A percentile compares a stretch with the other conserved stretches of the same genome.
These are phyloP conservation scores for Trypanosoma vivax DNA, from an alignment of 208 protist genomes.

Conservation along the genomic window DNA sequence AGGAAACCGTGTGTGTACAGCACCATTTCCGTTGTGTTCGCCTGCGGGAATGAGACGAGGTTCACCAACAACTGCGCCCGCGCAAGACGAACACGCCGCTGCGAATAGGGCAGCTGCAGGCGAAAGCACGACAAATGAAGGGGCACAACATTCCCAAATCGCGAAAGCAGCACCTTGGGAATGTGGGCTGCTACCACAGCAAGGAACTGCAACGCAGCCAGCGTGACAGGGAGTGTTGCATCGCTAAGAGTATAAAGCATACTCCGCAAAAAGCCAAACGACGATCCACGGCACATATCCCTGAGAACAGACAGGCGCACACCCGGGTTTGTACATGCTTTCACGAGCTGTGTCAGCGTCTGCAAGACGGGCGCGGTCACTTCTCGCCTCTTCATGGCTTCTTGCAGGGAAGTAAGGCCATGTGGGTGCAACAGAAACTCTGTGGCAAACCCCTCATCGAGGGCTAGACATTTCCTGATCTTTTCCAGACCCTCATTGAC, in stretches of 20 bases:
- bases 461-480: slow-evolving; percentile 35
- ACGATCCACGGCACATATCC: slow-evolving; percentile 59
- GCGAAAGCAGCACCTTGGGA: slow-evolving; percentile 60
- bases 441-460: slow-evolving; percentile 38
- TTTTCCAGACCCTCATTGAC: slow-evolving; percentile 73
- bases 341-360: slow-evolving; percentile 41
- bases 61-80: slow-evolving; percentile 63
- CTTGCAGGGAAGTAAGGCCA: slow-evolving; percentile 51
- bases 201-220: slow-evolving; percentile 63
- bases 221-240: slow-evolving; percentile 26
- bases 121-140: slow-evolving; percentile 69
- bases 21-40: slow-evolving; percentile 36
- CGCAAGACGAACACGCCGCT: slow-evolving; percentile 60
- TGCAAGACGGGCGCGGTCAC: slow-evolving; percentile 36
- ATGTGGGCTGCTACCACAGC: slow-evolving; percentile 38
- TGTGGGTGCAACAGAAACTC: slow-evolving; percentile 54
- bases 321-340: slow-evolving; percentile 18
- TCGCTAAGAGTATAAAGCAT: slow-evolving; percentile 49
- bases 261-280: slow-evolving; percentile 38
- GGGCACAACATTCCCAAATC: slow-evolving; percentile 62
- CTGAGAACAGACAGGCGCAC: slow-evolving; percentile 35
- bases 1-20: slow-evolving; percentile 72
- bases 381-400: slow-evolving; percentile 25
- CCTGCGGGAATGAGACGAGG: slow-evolving; percentile 38
- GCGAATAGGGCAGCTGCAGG: slow-evolving; percentile 67